Percentiles rank a stretch among this genome's conserved stretches.
Conservation (phyloP, 2,329 filamentous ascomycete genomes). For the Eurotiales sp. region DNA sequence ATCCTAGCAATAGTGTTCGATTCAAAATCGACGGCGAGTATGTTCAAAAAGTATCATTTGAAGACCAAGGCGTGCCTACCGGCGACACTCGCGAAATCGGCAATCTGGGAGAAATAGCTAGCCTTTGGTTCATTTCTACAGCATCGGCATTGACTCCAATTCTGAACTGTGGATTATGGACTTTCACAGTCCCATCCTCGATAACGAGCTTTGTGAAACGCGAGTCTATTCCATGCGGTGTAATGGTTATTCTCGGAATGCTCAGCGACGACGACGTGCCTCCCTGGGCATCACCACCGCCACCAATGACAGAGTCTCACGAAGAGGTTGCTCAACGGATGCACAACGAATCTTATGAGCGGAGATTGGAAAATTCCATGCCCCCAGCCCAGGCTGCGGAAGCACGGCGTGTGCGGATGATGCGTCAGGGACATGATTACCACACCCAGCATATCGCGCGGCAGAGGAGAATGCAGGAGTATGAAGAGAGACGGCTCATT, state of each 20-base stretch:
- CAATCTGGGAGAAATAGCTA: constrained; percentile 15
- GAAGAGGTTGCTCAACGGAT: constrained; percentile 17
- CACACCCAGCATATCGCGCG: constrained; percentile 20
- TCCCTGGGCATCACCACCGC: constrained; percentile 21
- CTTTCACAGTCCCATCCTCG: constrained; percentile 21
- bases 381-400: constrained; percentile 24
- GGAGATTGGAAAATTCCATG: constrained; percentile 23
- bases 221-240: constrained; percentile 25
- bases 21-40: constrained; percentile 23
- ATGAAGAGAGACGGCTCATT: constrained; percentile 21
- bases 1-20: constrained; percentile 23
- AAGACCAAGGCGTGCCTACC: constrained; percentile 21
- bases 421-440: constrained; percentile 15
- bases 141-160: constrained; percentile 22
- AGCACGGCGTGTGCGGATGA: constrained; percentile 19
- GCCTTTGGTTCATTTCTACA: constrained; percentile 26
- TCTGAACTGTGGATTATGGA: constrained; percentile 20
- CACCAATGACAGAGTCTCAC: constrained; percentile 9
- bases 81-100: constrained; percentile 17
- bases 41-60: constrained; percentile 23
- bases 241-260: constrained; percentile 26
- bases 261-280: constrained; percentile 23
- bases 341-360: constrained; percentile 18
- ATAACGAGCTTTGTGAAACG: constrained; percentile 21
- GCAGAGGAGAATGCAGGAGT: constrained; percentile 15